Percentiles rank a stretch among this genome's conserved stretches.
Evolutionary conservation across 805 yeast genomes (phyloP).

Genomic region (Lipomyces chichibuensis): DNA sequence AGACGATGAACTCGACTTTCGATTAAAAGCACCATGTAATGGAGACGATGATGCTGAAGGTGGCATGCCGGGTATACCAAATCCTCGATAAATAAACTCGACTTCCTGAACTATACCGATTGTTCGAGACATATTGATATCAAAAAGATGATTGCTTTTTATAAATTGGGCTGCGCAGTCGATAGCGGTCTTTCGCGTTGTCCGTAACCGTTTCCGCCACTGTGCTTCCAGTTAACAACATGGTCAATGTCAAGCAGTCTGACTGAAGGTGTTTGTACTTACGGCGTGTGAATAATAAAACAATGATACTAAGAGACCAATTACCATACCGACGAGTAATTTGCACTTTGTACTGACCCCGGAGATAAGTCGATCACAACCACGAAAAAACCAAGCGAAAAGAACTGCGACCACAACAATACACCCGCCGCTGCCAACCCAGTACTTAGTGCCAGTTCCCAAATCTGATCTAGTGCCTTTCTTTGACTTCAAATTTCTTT

Average conservation of each 20-base stretch:
- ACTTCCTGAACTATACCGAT: slow-evolving; percentile 36
- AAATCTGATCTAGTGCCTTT: background rate
- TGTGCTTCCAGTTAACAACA: background rate
- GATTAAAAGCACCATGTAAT: background rate
- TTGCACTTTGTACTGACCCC: slow-evolving; percentile 14
- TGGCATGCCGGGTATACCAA: slow-evolving; percentile 6
- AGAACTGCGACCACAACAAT: slow-evolving; percentile 43
- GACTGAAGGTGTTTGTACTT: slow-evolving; percentile 4
- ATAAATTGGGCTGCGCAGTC: slow-evolving; percentile 28
- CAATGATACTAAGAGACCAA: slow-evolving; percentile 18
- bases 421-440: slow-evolving; percentile 46
- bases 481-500: background rate
- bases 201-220: slow-evolving; percentile 35
- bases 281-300: slow-evolving; percentile 34
- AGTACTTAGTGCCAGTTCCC: slow-evolving; percentile 25
- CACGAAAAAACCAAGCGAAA: slow-evolving; percentile 39
- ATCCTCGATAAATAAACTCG: slow-evolving; percentile 34
- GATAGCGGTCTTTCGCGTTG: slow-evolving; percentile 21
- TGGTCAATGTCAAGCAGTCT: background rate
- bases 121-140: slow-evolving; percentile 28
- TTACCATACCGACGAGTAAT: slow-evolving; percentile 20
- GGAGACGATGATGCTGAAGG: background rate
- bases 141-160: slow-evolving; percentile 31
- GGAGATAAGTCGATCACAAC: slow-evolving; percentile 11
- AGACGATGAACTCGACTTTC: slow-evolving; percentile 1